Evolutionary conservation across 495 filamentous ascomycete species (phyloP), one percentile per base, ranked within the genome.

Genomic region (Rhypophila decipiens): DNA sequence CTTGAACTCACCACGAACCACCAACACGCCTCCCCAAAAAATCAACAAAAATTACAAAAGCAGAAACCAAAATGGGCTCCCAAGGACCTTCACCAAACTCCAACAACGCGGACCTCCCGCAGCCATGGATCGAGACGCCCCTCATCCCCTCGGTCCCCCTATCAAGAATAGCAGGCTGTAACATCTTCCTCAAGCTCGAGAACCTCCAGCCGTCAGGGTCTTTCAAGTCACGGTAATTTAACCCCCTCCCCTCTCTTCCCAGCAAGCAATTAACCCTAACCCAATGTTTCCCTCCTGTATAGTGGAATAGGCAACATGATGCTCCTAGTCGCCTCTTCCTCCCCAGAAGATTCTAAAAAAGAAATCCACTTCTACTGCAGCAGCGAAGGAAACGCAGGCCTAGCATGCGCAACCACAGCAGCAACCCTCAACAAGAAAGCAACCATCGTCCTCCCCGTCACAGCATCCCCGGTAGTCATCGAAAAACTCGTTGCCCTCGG

Each of bases 111-210:
- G 29, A 36, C 10, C 11, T 42, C 33, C 62, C 64, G 57, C 67
- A 65, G 58, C 85, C 85, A 45, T 88, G 82, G 83, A 76, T 83
- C 45, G 70, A 80, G 53, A 90, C 87, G 11, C 87, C 87, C 8
- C 73, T 88, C 31, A 74, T 86, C 49, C 79, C 80, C 56, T 89
- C 85, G 0, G 64, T 70, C 31, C 66, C 75, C 4, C 75, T 93
- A 22, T 90, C 85, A 29, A 73, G 76, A 47, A 73, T 73, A n/a
- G 85, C 85, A 20, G 85, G 85, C 33, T 90, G 85, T 60, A 75
- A 80, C 50, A 79, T 97, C 68, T 90, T 85, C 67, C 83, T 98
- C 56, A 98, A 98, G 63, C 82, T 96, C 46, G 91, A 98, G 50
- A 87, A 87, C 66, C 80, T 91, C 57, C 91, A 98, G 57, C 91